Evolutionary conservation across 305 asterid genomes (phyloP).

Genomic region (Rubia peregrina): DNA sequence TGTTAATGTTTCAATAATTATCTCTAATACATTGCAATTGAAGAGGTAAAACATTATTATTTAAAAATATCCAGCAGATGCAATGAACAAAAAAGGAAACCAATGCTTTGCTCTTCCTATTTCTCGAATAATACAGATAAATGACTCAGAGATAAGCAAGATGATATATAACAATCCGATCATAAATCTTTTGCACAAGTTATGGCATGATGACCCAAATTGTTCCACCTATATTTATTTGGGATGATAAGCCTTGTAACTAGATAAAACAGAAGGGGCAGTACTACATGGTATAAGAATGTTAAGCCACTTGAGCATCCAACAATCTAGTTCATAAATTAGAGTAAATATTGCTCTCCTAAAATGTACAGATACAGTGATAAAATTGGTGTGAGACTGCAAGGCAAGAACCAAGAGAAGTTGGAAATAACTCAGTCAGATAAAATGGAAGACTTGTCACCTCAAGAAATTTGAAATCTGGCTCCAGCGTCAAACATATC

Average conservation of each 20-base stretch:
- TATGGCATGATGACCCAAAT: neutral
- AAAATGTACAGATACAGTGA: neutral
- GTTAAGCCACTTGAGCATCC: neutral
- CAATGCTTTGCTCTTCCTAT: neutral
- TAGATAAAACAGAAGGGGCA: neutral
- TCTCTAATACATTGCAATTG: neutral
- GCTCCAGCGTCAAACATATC: slow-evolving; percentile 87
- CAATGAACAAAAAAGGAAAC: neutral
- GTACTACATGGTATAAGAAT: neutral
- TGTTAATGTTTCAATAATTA: neutral
- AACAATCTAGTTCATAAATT: neutral
- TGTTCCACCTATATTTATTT: neutral
- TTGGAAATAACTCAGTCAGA: neutral
- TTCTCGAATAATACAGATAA: neutral
- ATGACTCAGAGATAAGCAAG: neutral
- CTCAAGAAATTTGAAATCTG: slow-evolving; percentile 95
- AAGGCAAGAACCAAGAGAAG: slow-evolving; percentile 5
- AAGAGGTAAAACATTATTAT: neutral
- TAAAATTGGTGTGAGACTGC: neutral
- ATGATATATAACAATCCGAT: neutral
- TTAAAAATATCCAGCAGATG: neutral
- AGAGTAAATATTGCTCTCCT: neutral
- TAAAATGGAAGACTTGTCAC: slow-evolving; percentile 32
- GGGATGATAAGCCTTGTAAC: neutral
- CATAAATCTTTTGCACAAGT: neutral